phyloP scores from a whole-genome alignment of 768 basidiomycete species.

The Termitomyces bulborhizus region DNA sequence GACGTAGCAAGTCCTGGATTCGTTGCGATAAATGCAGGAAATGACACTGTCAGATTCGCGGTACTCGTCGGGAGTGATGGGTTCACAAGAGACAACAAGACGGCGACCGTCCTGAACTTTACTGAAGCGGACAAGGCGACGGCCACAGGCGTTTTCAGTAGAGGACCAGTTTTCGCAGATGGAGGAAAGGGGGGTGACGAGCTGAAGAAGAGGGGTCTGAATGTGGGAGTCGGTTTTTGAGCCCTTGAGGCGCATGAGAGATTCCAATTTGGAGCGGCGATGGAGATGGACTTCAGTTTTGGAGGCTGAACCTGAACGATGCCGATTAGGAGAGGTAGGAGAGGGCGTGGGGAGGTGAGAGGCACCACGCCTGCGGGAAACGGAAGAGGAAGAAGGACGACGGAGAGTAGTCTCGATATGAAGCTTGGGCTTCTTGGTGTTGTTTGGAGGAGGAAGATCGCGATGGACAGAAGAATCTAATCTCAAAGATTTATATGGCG shows the following conservation, averaged over 20 bases:
- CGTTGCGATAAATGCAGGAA: slow-evolving; percentile 89
- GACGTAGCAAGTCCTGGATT: slow-evolving; percentile 72
- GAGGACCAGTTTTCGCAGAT: slow-evolving; percentile 55
- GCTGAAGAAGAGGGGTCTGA: slow-evolving; percentile 54
- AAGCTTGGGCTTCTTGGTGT: slow-evolving; percentile 23
- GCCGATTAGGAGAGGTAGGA: slow-evolving; percentile 32
- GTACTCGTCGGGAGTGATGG: slow-evolving; percentile 71
- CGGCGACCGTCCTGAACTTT: slow-evolving; percentile 71
- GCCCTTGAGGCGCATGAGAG: slow-evolving; percentile 37
- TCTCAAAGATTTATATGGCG: slow-evolving; percentile 4
- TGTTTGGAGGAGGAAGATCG: slow-evolving; percentile 10
- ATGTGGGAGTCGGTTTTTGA: slow-evolving; percentile 33
- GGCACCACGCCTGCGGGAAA: slow-evolving; percentile 32
- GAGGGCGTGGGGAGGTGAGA: slow-evolving; percentile 33
- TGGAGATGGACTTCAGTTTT: slow-evolving; percentile 31
- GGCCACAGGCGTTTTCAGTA: slow-evolving; percentile 60
- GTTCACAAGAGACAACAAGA: slow-evolving; percentile 74
- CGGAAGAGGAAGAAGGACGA: slow-evolving; percentile 12
- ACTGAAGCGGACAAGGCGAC: slow-evolving; percentile 84
- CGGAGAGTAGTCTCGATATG: slow-evolving; percentile 21
- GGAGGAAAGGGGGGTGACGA: slow-evolving; percentile 48
- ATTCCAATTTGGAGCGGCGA: slow-evolving; percentile 36
- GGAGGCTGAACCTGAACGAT: slow-evolving; percentile 17
- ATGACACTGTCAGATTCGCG: slow-evolving; percentile 73
- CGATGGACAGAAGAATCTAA: slow-evolving; percentile 5